Base-by-base conservation (phyloP, 352 stramenopile species). In the Globisporangium cystogenes region DNA sequence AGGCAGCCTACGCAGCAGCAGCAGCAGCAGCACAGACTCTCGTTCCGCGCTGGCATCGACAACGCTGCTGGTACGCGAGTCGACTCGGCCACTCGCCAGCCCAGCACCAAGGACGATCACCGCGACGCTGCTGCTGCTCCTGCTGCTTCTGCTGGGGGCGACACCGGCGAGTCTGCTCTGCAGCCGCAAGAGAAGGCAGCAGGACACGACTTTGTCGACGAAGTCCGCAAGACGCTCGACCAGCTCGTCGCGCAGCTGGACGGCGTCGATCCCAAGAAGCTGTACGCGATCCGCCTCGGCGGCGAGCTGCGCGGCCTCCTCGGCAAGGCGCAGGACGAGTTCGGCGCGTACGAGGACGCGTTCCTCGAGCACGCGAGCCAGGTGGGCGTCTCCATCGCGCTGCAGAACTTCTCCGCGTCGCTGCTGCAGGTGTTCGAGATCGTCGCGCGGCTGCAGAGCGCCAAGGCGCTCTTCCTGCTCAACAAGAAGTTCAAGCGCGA, bases 271-370 rank as follows among this genome's bases (percentile, higher is more conserved):
- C 64, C 71, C 2, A 69, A 68, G 24, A 92, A 90, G 43, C 55
- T 92, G 5, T 52, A 67, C 12, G 67, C 78, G 14, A 78, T 92
- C 24, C 72, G 79, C 2, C 57, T 92, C 15, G 82, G 82, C 16
- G 75, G 75, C 0, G 79, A 93, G 57, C 63, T 93, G 1, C 79
- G 79, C n/a, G 82, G 82, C 0, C 61, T 92, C 8, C 53, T 93
- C 10, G 82, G 82, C 45, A 93, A 93, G 54, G 82, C 82, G 1
- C 73, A 89, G 43, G 82, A 93, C 55, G 82, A 93, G 55, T 84
- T 90, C 33, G 50, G 53, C 27, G 79, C 79, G 6, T 87, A 90
- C 49, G 72, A 87, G 45, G 41, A 37, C 7, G 64, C 74, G 44
- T 93, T 93, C 50, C 31, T 67, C 18, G 74, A 86, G 45, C 66